Percentiles rank a stretch among this genome's conserved stretches.
Conservation (phyloP, 106 monocot species). For the Triglochin maritima region DNA sequence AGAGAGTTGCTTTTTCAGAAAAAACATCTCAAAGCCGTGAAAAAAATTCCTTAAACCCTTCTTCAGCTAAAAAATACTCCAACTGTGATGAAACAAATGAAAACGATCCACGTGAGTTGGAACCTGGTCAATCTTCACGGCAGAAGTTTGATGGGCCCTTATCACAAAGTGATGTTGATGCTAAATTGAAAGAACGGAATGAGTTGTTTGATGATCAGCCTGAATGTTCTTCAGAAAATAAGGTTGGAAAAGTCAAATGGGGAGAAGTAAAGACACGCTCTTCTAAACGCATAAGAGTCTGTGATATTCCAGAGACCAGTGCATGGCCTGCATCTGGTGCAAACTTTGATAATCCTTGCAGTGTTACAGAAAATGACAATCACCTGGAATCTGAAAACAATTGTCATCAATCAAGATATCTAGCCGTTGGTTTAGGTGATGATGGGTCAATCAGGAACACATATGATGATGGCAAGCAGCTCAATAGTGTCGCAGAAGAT, state of each 20-base stretch:
- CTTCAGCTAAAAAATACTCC: slow-evolving; percentile 11
- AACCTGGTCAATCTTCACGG: slow-evolving; percentile 17
- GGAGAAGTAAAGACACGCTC: slow-evolving; percentile 93
- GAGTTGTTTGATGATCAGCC: slow-evolving; percentile 13
- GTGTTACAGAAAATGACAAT: slow-evolving; percentile 6
- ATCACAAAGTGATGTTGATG: slow-evolving; percentile 4
- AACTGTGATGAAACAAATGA: slow-evolving; percentile 10
- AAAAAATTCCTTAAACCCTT: slow-evolving; percentile 11
- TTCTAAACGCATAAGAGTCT: slow-evolving; percentile 56
- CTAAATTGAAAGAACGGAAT: slow-evolving; percentile 5
- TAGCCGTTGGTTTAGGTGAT: slow-evolving; percentile 1
- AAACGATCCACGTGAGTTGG: slow-evolving; percentile 7
- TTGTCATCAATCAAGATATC: slow-evolving; percentile 10
- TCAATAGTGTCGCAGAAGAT: background rate
- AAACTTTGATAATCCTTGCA: slow-evolving; percentile 8
- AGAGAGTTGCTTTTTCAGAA: slow-evolving; percentile 8
- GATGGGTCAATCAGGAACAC: slow-evolving; percentile 10
- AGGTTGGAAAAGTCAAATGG: slow-evolving; percentile 55
- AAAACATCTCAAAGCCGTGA: slow-evolving; percentile 16
- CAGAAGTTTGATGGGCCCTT: background rate
- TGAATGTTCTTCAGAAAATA: slow-evolving; percentile 12
- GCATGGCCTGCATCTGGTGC: slow-evolving; percentile 1
- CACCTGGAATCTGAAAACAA: slow-evolving; percentile 22
- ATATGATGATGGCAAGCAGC: slow-evolving; percentile 3
- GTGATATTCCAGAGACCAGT: slow-evolving; percentile 19